Evolutionary conservation across 768 basidiomycete species (phyloP).

Genomic region (Daedaleopsis nitida): DNA sequence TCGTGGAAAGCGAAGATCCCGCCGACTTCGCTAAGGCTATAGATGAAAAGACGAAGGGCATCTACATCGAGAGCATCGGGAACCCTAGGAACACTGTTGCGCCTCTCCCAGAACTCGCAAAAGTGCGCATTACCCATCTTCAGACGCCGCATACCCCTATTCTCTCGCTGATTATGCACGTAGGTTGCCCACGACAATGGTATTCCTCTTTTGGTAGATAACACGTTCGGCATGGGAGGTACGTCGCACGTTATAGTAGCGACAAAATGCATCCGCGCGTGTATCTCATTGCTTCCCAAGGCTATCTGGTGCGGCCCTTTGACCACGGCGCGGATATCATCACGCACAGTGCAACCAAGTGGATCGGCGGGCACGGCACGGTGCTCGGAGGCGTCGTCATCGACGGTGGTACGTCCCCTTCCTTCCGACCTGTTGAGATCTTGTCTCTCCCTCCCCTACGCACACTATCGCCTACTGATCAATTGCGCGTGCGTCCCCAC

Average conservation of each 20-base stretch:
- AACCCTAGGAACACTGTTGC: constrained; percentile 74
- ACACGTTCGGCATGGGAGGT: constrained; percentile 77
- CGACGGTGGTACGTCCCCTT: constrained; percentile 54
- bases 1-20: constrained; percentile 58
- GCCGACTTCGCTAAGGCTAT: constrained; percentile 67
- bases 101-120: constrained; percentile 68
- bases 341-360: constrained; percentile 80
- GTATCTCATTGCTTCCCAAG: constrained; percentile 2
- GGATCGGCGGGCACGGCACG: constrained; percentile 83
- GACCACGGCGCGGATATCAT: constrained; percentile 82
- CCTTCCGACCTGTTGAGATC: neutral
- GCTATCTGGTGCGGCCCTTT: constrained; percentile 70
- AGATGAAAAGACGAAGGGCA: constrained; percentile 78
- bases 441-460: neutral
- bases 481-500: constrained; percentile 18
- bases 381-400: constrained; percentile 78
- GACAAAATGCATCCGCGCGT: neutral
- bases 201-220: constrained; percentile 81
- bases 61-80: constrained; percentile 78
- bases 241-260: neutral
- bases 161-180: neutral
- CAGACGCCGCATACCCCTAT: neutral
- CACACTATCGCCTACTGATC: constrained; percentile 12
- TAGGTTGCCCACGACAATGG: constrained; percentile 71
- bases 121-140: constrained; percentile 40